Percentiles rank a stretch among this genome's conserved stretches.
Conservation (phyloP, 306 rosid species). For the Cucumis cinereus region DNA sequence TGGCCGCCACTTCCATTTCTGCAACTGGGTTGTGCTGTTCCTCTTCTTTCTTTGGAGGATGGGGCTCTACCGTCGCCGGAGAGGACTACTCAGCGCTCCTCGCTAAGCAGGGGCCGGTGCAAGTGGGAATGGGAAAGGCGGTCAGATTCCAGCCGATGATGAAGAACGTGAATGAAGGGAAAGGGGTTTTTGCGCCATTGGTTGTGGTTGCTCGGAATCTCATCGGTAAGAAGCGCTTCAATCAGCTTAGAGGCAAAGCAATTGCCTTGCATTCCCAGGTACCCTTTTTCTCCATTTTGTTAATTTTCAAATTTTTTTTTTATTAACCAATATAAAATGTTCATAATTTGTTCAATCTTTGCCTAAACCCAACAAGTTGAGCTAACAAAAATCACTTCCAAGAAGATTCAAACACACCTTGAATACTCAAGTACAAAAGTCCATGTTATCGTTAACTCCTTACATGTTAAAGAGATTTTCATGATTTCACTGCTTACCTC, state of each 20-base stretch:
- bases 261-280: constrained; percentile 99
- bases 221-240: constrained; percentile 85
- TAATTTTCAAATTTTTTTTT: background rate
- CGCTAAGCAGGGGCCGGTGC: constrained; percentile 32
- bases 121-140: constrained; percentile 43
- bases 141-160: constrained; percentile 61
- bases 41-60: constrained; percentile 59
- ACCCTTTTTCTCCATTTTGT: background rate
- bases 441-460: too few species aligned
- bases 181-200: constrained; percentile 82
- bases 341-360: too few species aligned
- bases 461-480: too few species aligned
- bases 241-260: constrained; percentile 91
- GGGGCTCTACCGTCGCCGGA: constrained; percentile 61
- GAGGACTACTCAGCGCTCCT: constrained; percentile 45
- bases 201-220: constrained; percentile 61
- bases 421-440: too few species aligned
- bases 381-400: too few species aligned
- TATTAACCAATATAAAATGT: background rate
- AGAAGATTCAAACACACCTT: too few species aligned
- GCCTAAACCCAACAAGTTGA: background rate
- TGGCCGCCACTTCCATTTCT: constrained; percentile 68
- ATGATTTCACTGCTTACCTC: too few species aligned
- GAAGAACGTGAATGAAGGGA: constrained; percentile 96
- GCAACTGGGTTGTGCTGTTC: constrained; percentile 32